A percentile compares a stretch with the other conserved stretches of the same genome.
phyloP scores from a whole-genome alignment of 768 basidiomycete species.

The Inosperma sp. region DNA sequence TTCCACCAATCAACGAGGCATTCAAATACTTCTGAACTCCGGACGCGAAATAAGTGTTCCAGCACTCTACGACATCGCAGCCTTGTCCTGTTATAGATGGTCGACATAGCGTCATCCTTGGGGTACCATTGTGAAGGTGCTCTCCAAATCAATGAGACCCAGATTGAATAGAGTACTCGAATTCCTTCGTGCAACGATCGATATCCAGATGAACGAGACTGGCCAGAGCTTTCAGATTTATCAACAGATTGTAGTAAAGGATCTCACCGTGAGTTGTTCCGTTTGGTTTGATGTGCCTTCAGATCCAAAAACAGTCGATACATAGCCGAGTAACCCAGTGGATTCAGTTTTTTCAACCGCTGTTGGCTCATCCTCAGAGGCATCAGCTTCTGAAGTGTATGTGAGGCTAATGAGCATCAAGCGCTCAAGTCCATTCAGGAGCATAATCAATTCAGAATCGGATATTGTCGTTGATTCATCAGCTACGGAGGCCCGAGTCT shows the following conservation, averaged over 20 bases:
- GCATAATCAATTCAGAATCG: conserved; percentile 79
- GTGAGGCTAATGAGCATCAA: conserved; percentile 70
- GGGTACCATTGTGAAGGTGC: conserved; percentile 43
- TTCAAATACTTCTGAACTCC: conserved; percentile 79
- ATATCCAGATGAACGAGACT: conserved; percentile 74
- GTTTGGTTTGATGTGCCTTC: conserved; percentile 50
- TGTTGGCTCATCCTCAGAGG: conserved; percentile 53
- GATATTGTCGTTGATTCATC: conserved; percentile 52
- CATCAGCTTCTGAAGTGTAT: conserved; percentile 45
- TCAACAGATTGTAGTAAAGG: background rate
- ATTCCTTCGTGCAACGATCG: conserved; percentile 77
- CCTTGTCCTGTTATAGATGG: conserved; percentile 64
- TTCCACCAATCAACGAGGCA: conserved; percentile 82
- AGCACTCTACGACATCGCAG: conserved; percentile 71
- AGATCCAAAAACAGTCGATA: conserved; percentile 86
- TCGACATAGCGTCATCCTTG: conserved; percentile 60
- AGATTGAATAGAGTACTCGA: conserved; percentile 70
- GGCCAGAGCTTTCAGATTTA: conserved; percentile 7
- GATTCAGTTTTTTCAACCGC: conserved; percentile 55
- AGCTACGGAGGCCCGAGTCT: conserved; percentile 32
- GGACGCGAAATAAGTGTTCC: conserved; percentile 80
- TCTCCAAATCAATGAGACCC: conserved; percentile 58
- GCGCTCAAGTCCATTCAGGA: conserved; percentile 81
- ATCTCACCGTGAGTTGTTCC: conserved; percentile 56
- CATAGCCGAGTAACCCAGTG: conserved; percentile 75